Conservation (phyloP, 495 filamentous ascomycete species). For the Tuber indicum region DNA sequence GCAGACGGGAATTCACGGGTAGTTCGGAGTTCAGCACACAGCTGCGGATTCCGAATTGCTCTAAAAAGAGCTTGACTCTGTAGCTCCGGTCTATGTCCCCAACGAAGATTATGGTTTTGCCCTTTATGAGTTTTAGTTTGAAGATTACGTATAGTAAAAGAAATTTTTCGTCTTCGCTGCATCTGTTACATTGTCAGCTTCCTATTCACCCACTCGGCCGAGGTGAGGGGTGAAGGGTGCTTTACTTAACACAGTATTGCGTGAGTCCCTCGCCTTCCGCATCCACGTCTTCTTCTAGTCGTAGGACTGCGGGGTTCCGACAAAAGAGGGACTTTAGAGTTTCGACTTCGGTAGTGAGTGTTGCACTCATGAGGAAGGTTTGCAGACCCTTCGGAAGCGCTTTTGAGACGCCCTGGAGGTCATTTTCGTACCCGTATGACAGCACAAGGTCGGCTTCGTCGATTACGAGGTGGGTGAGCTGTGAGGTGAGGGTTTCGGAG, state of each 20-base stretch:
- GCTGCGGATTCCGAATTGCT: conserved; percentile 90
- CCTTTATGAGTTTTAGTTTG: conserved; percentile 88
- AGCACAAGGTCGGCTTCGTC: conserved; percentile 95
- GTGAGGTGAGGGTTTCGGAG: conserved; percentile 55
- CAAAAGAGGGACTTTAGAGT: conserved; percentile 80
- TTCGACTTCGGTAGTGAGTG: conserved; percentile 78
- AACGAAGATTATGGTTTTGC: conserved; percentile 91
- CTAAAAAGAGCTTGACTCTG: conserved; percentile 87
- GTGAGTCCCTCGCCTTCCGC: conserved; percentile 66
- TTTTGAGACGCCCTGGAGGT: conserved; percentile 69
- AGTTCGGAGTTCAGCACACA: conserved; percentile 94
- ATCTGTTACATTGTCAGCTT: conserved; percentile 47
- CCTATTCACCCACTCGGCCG: background rate
- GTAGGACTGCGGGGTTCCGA: conserved; percentile 65
- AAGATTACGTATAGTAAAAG: conserved; percentile 88
- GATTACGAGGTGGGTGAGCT: conserved; percentile 73
- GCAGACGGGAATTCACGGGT: conserved; percentile 83
- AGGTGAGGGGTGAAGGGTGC: conserved; percentile 24
- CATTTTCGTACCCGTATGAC: conserved; percentile 88
- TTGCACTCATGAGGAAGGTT: conserved; percentile 88
- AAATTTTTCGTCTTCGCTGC: conserved; percentile 95
- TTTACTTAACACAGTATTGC: conserved; percentile 76
- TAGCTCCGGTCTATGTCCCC: conserved; percentile 90
- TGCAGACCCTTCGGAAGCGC: conserved; percentile 77
- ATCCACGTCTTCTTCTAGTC: conserved; percentile 61